A percentile compares a stretch with the other conserved stretches of the same genome.
These are phyloP conservation scores for Dictyostelium firmibasis DNA, from an alignment of 78 protist species.

Conservation along the genomic window DNA sequence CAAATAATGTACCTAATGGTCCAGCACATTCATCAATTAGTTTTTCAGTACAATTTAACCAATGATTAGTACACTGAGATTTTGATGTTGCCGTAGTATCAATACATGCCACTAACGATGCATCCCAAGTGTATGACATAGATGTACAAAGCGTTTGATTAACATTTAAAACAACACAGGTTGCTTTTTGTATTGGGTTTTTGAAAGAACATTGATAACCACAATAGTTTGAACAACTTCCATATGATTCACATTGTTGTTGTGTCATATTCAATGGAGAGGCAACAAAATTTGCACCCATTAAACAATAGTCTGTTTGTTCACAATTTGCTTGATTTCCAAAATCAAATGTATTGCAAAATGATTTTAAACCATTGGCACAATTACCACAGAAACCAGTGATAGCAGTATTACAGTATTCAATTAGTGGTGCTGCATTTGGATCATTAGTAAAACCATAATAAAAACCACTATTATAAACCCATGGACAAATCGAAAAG, in stretches of 20 bases:
- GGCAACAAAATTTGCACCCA: background rate
- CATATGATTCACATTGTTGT: background rate
- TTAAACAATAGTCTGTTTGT: background rate
- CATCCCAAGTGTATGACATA: background rate
- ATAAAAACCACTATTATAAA: background rate
- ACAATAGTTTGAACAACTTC: background rate
- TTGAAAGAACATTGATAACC: slow-evolving; percentile 33
- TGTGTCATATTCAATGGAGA: background rate
- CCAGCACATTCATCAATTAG: background rate
- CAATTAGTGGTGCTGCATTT: background rate
- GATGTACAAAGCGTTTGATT: background rate
- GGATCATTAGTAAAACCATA: background rate
- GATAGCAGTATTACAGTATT: background rate
- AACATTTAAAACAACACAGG: background rate
- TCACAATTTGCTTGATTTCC: background rate
- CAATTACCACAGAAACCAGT: slow-evolving; percentile 38
- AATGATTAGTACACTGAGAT: background rate
- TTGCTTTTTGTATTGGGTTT: background rate
- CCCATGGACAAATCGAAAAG: background rate
- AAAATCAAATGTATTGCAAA: background rate
- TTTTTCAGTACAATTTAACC: slow-evolving; percentile 1
- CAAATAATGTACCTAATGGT: background rate
- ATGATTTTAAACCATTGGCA: background rate
- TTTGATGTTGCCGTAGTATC: background rate
- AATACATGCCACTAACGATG: background rate